Evolutionary conservation across 1,139 yeast genomes (phyloP), one percentile per base, ranked within the genome.

Genomic region (Suhomyces ambrosiae): DNA sequence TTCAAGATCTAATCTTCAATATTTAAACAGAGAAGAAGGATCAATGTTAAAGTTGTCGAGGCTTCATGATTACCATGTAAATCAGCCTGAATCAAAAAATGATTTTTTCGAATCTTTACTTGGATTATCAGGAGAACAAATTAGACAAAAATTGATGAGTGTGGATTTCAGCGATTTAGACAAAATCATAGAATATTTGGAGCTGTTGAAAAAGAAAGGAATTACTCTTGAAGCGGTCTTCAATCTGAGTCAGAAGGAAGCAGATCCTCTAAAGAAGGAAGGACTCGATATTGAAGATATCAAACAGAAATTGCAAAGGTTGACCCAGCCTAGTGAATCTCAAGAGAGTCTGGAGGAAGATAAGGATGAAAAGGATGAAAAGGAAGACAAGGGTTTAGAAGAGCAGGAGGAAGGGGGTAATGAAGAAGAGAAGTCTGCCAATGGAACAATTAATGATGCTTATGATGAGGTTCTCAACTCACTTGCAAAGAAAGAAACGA

Each of bases 141-240:
- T 82, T 35, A 70, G 80, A 33, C 64, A 73, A 30, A 68, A 71
- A 30, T 59, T 84, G 31, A 49, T 74, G 41, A 67, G 59, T 17
- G 57, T 63, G 21, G 65, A 74, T 43, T 63, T 79, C 7, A 64
- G 68, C 13, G 86, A 82, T 53, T 66, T 82, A 28, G 73, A 76
- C 30, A 70, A 74, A 32, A 66, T 82, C 16, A 68, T 80, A 7
- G 64, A 61, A 11, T 69, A 76, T 27, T 65, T 84, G 42, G 74
- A 71, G 25, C 60, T 60, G 12, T 61, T 82, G 43, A 79, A 77
- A 46, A 59, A 60, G 12, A 60, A 69, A 24, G 86, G 87, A 0
- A 65, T 81, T 11, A 63, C 74, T 8, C 52, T 83, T 17, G 71
- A 72, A 27, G 71, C 71, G 19, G 60, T 82, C 3, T 83, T 79